Base-by-base conservation (phyloP, 805 yeast genomes). In the Yamadazyma endophytica region DNA sequence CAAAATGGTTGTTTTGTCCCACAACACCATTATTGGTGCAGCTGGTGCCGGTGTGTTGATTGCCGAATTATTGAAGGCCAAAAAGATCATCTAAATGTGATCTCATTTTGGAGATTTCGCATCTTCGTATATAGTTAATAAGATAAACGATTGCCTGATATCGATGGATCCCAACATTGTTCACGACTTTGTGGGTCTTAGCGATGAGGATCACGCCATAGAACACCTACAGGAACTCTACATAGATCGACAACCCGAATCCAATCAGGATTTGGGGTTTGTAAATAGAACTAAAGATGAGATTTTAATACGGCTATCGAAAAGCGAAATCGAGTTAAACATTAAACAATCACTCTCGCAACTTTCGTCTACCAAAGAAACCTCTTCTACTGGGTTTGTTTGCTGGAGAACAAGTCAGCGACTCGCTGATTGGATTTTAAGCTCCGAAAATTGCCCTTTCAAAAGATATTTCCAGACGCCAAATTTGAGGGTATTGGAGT, bases 31-130 rank as follows among this genome's bases (percentile, higher is more conserved):
- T 50, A 86, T 92, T 46, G 98, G 98, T 54, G 98, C 98, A 52
- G 98, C 98, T 16, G 98, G 98, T 57, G 83, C 97, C 6, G 98
- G 98, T 60, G 73, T 92, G 39, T 77, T 92, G 60, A 92, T 92
- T 56, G 98, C 95, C 32, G 98, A 92, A 68, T 70, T 88, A 33
- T 71, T 92, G 49, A 61, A 75, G 38, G 89, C 89, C 38, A 88
- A 82, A 66, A 72, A 76, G 39, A 61, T 86, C 44, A 72, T 90
- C 42, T 88, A 73, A 34, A 13, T 20, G 17, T 11, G 24, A 9
- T 19, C 20, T n/a, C n/a, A n/a, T n/a, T n/a, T n/a, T n/a, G n/a
- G n/a, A n/a, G n/a, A n/a, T 29, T 36, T 19, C n/a, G n/a, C n/a
- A n/a, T n/a, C n/a, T n/a, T n/a, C n/a, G n/a, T n/a, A n/a, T n/a